Conservation (phyloP, 345 rosid species). For the Eucalyptus curtisii region DNA sequence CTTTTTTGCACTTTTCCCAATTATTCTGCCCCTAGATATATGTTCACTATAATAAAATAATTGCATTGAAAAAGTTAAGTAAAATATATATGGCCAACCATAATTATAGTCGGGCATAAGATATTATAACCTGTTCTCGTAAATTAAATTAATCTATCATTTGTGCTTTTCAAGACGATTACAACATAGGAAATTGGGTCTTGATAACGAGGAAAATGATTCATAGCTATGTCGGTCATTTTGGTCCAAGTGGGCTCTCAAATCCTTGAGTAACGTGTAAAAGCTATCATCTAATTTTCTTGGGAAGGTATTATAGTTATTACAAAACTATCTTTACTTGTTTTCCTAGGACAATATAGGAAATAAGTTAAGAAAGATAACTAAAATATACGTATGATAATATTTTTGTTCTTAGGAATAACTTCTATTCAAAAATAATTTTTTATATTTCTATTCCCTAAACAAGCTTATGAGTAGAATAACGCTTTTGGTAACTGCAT, state of each 20-base stretch:
- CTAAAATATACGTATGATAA: too few species aligned
- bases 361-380: not conserved
- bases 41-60: not conserved
- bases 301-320: not conserved
- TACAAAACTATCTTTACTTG: not conserved
- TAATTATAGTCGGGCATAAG: not conserved
- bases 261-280: not conserved
- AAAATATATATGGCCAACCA: not conserved
- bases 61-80: not conserved
- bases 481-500: fast-evolving
- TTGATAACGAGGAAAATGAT: not conserved
- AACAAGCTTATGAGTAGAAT: too few species aligned
- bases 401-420: too few species aligned
- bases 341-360: not conserved
- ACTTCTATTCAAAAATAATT: too few species aligned
- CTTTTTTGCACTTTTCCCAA: too few species aligned
- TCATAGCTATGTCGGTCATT: not conserved
- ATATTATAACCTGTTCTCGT: not conserved
- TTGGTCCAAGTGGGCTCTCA: not conserved
- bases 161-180: not conserved
- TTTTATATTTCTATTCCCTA: too few species aligned
- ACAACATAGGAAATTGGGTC: not conserved
- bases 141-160: not conserved
- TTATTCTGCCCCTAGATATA: not conserved
- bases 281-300: not conserved